A percentile compares a stretch with the other conserved stretches of the same genome.
Evolutionary conservation across 192 early-diverging fungal genomes (phyloP).

Genomic region (Coemansia brasiliensis): DNA sequence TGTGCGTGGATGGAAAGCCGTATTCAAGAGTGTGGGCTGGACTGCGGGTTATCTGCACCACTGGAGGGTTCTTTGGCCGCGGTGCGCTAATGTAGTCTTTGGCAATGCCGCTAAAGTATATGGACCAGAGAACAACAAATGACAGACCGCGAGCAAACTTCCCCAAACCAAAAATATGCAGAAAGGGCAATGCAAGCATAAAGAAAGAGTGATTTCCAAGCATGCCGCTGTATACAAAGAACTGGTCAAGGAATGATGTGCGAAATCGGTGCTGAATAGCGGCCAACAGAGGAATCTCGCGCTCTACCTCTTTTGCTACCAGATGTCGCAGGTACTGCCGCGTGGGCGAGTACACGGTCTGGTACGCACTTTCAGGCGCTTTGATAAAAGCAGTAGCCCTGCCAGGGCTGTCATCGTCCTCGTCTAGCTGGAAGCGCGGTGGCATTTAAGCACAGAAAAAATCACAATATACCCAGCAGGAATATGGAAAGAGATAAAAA

Average conservation of each 20-base stretch:
- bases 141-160: constrained; percentile 57
- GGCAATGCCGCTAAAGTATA: constrained; percentile 47
- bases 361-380: constrained; percentile 38
- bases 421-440: constrained; percentile 49
- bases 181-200: constrained; percentile 72
- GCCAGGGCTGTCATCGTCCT: constrained; percentile 29
- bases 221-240: constrained; percentile 71
- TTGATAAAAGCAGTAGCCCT: constrained; percentile 18
- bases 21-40: constrained; percentile 75
- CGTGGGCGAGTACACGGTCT: constrained; percentile 37
- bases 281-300: constrained; percentile 36
- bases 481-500: neutral
- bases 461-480: neutral
- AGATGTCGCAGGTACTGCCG: constrained; percentile 24
- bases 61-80: constrained; percentile 77
- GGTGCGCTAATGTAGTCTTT: constrained; percentile 87
- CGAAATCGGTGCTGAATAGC: constrained; percentile 36
- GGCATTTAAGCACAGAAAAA: constrained; percentile 16
- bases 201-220: constrained; percentile 90
- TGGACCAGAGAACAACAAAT: constrained; percentile 50
- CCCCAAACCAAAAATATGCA: constrained; percentile 80
- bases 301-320: constrained; percentile 37
- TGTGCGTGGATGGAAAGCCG: constrained; percentile 90
- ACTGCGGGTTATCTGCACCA: constrained; percentile 69
- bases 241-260: constrained; percentile 54